Base-by-base conservation (phyloP, 1,284 basidiomycete species). In the Ganoderma sinense region DNA sequence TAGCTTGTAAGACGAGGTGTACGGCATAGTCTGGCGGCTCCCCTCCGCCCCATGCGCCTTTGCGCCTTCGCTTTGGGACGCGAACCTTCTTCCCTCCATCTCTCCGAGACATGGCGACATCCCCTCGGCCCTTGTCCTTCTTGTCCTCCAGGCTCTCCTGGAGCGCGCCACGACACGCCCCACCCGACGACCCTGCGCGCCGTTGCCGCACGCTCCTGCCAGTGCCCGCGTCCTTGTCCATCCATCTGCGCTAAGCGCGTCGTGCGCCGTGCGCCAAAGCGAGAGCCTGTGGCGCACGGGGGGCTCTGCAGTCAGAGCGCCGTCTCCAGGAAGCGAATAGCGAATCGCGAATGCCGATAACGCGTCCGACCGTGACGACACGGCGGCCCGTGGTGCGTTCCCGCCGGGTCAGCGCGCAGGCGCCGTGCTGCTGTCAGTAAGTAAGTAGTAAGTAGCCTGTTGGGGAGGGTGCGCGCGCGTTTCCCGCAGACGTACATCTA, bases 11-110 rank as follows among this genome's bases (percentile, higher is more conserved):
- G 23, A 51, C 48, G 48, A 39, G 23, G 53, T 43, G 64, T 65
- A 65, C 64, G 64, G 64, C 64, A 65, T 65, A 55, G 55, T 59
- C 45, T 53, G 62, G 26, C 58, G 33, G 33, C 58, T 60, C 58
- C n/a, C 58, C 58, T 36, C 20, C 33, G 20, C 58, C 58, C 58
- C 36, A 7, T 36, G 6, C 36, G 36, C 10, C 36, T 36, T 1
- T 36, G 36, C 36, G 36, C 36, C 7, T 36, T 36, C n/a, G n/a
- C n/a, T n/a, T n/a, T n/a, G n/a, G 36, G 36, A 36, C 36, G 36
- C 36, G 36, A 36, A 36, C 36, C 33, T 33, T 33, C 36, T 36
- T 36, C 36, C 36, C 36, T 60, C 39, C 33, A 40, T 40, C 58
- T 23, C 39, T 36, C 36, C 58, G 29, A 36, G 39, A 23, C 33